Evolutionary conservation across 2,329 filamentous ascomycete genomes (phyloP), one percentile per base, ranked within the genome.

Genomic region (Verticillium nonalfalfae): DNA sequence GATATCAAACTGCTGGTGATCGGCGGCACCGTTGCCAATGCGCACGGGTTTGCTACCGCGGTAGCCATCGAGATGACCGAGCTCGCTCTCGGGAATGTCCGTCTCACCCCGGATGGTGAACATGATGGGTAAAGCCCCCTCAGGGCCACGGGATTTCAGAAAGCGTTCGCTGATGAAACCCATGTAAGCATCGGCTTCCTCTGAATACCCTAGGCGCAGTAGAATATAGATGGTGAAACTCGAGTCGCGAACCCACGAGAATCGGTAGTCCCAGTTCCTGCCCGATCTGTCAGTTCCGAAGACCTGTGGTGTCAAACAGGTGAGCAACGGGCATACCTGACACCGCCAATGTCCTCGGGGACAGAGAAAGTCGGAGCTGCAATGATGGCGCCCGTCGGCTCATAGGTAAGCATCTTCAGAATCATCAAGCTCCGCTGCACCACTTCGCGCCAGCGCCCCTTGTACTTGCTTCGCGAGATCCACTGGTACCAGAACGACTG

Each of bases 211-310:
- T 71, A 93, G 84, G 14, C 90, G 86, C 1, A 93, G 81, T 35
- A 93, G 81, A 64, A 93, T 88, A 67, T 93, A 93, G 66, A 92
- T 86, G 1, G 88, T 91, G 73, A 92, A 92, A 65, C 87, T 90
- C 0, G 87, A 86, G 74, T 93, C 90, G 26, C 90, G 83, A 39
- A 93, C 85, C 90, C 90, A 93, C 10, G 82, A 90, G 73, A 85
- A 93, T n/a, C 88, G 82, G 69, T 90, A 90, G 71, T 90, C 88
- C 87, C 85, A 87, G 68, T 88, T 88, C 26, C 83, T 81, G 26
- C 13, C 26, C 9, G 7, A 34, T 15, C 15, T 14, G 54, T 56
- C 54, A 33, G 26, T 21, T 14, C 34, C 26, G 14, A 6, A 39
- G 4, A 56, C 7, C 39, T 0, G 2, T 11, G 26, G 26, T 31